Evolutionary conservation across 1,284 basidiomycete species (phyloP).

Genomic region (Pseudozyma sp.): DNA sequence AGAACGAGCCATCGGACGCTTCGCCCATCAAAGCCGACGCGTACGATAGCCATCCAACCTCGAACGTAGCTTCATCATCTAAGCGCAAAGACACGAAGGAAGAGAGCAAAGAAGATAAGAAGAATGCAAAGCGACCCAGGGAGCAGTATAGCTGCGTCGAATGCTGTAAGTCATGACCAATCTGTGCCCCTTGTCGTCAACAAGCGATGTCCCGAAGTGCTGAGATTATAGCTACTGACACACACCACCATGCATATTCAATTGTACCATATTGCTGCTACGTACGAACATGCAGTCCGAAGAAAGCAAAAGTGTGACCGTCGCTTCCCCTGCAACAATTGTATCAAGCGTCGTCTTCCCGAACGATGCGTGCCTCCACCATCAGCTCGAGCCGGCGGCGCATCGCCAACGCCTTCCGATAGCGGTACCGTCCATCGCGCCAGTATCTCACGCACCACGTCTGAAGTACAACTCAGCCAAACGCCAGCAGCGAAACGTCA

Average conservation of each 20-base stretch:
- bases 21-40: slow-evolving; percentile 41
- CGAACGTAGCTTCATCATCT: slow-evolving; percentile 8
- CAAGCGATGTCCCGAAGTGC: too few species aligned
- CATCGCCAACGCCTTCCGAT: slow-evolving; percentile 33
- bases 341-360: slow-evolving; percentile 50
- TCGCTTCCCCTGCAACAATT: slow-evolving; percentile 55
- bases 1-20: slow-evolving; percentile 33
- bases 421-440: slow-evolving; percentile 20
- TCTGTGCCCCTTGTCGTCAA: too few species aligned
- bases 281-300: slow-evolving; percentile 23
- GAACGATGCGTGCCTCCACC: slow-evolving; percentile 50
- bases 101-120: slow-evolving; percentile 34
- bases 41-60: slow-evolving; percentile 5
- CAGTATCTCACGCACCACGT: slow-evolving; percentile 31
- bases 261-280: neutral
- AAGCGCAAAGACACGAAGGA: slow-evolving; percentile 11
- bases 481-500: slow-evolving; percentile 19
- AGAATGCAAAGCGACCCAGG: slow-evolving; percentile 35
- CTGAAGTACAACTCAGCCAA: slow-evolving; percentile 21
- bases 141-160: slow-evolving; percentile 55
- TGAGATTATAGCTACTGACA: neutral
- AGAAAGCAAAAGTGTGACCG: slow-evolving; percentile 57
- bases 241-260: neutral
- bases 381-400: slow-evolving; percentile 21
- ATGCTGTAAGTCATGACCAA: slow-evolving; percentile 54